Conservation (phyloP, 768 basidiomycete genomes). For the Stropharia rugosoannulata region DNA sequence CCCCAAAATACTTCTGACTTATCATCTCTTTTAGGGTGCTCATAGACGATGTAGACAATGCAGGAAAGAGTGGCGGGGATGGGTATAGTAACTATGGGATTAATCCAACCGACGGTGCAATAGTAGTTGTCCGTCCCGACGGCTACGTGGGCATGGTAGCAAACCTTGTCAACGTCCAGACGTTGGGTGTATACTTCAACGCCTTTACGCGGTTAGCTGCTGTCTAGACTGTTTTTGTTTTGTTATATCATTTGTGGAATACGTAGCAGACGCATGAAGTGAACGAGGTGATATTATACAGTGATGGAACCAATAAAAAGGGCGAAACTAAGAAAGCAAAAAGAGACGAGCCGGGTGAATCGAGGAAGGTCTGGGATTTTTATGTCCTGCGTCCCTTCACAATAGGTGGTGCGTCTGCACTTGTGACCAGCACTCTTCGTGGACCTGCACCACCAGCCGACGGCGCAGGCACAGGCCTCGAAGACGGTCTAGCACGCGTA, state of each 20-base stretch:
- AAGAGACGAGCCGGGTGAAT: neutral
- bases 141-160: slow-evolving; percentile 63
- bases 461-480: slow-evolving; percentile 27
- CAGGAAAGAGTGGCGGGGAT: slow-evolving; percentile 44
- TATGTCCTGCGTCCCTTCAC: slow-evolving; percentile 40
- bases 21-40: slow-evolving; percentile 42
- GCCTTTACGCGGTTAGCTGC: slow-evolving; percentile 33
- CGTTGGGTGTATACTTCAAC: slow-evolving; percentile 47
- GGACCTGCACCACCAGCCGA: slow-evolving; percentile 44
- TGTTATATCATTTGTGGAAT: neutral
- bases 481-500: slow-evolving; percentile 11
- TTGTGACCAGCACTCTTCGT: slow-evolving; percentile 66
- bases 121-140: slow-evolving; percentile 61
- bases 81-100: slow-evolving; percentile 61
- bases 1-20: neutral
- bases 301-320: slow-evolving; percentile 2
- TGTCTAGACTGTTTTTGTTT: neutral
- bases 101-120: slow-evolving; percentile 34
- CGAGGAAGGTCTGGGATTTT: neutral
- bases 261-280: neutral
- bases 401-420: slow-evolving; percentile 56
- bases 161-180: slow-evolving; percentile 41
- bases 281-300: slow-evolving; percentile 14
- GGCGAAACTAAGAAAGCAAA: neutral
- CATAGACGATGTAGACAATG: slow-evolving; percentile 53